phyloP scores from a whole-genome alignment of 306 rosid genomes.

The Myrica gale region DNA sequence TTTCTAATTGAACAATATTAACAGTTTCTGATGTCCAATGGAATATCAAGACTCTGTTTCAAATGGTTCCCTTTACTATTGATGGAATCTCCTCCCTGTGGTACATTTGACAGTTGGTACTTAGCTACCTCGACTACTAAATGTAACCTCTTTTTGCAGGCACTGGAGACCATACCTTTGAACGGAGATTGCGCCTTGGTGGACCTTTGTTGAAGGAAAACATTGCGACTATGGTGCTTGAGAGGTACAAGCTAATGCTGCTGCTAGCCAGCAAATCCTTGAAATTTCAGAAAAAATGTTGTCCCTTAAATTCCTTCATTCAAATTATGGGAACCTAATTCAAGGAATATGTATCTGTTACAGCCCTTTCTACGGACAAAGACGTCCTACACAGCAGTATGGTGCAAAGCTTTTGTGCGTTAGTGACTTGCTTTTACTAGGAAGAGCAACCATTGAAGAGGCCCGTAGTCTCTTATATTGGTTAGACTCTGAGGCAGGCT shows the following conservation, averaged over 20 bases:
- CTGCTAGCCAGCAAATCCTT: slow-evolving; percentile 3
- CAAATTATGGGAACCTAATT: slow-evolving; percentile 15
- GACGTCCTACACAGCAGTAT: slow-evolving; percentile 82
- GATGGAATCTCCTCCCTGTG: slow-evolving; percentile 10
- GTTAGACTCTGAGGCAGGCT: slow-evolving; percentile 85
- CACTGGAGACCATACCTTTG: slow-evolving; percentile 94
- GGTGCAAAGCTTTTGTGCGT: slow-evolving; percentile 96
- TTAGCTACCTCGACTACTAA: slow-evolving; percentile 18
- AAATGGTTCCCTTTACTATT: background rate
- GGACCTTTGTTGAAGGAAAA: slow-evolving; percentile 84
- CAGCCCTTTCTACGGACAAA: slow-evolving; percentile 98
- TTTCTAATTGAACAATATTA: background rate
- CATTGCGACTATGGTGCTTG: slow-evolving; percentile 97
- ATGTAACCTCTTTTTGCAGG: slow-evolving; percentile 39
- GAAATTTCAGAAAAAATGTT: slow-evolving; percentile 5
- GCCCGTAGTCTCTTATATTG: slow-evolving; percentile 86
- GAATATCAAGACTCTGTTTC: background rate
- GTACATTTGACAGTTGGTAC: slow-evolving; percentile 22
- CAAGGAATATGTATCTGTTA: slow-evolving; percentile 29
- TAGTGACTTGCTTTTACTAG: slow-evolving; percentile 92
- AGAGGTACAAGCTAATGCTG: slow-evolving; percentile 59
- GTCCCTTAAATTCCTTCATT: background rate
- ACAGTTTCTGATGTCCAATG: background rate
- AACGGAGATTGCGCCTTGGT: slow-evolving; percentile 87
- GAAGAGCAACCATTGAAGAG: slow-evolving; percentile 97